Evolutionary conservation across 1,139 yeast species (phyloP), one percentile per base, ranked within the genome.

Genomic region (Candida pseudoviswanathii): DNA sequence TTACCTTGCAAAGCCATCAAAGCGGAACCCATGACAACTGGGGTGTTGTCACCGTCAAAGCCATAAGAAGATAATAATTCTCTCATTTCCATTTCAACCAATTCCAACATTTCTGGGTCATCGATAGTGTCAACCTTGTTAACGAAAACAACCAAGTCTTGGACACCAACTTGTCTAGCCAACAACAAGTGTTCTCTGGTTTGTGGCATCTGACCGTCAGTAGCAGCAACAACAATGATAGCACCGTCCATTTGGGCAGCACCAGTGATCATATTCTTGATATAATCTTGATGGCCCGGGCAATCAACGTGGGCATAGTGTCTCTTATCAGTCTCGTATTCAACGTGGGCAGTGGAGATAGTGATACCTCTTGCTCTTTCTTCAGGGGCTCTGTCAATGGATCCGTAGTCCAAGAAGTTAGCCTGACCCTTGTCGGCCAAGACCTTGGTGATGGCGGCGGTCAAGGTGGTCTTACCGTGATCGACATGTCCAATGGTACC

Each of bases 211-310:
- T 92, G 97, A 67, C 99, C 99, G 68, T 94, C 99, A 53, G 96
- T 81, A 58, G 99, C 99, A 66, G 98, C 98, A 73, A 94, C 99
- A 58, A 94, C 99, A 78, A 94, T 92, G 65, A 94, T 92, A 61
- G 98, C 99, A 81, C 98, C 98, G 72, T 94, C 99, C 98, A 92
- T 92, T 74, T 94, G 97, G 63, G 98, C 97, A 64, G 98, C 98
- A 85, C 98, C 98, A 60, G 97, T 90, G 74, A 94, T 94, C 98
- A 94, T 94, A 74, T 92, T 92, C 81, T 94, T 94, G 75, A 94
- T 94, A 75, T 92, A 94, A 82, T 94, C 98, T 58, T 96, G 96
- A 83, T 94, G 99, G 64, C 99, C 99, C 53, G 54, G 54, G 43
- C 48, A 89, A 78, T 92, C 98, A 60, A 91, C 97, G 71, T 92